These are phyloP conservation scores for Cercospora janseana DNA, from an alignment of 2,329 filamentous ascomycete species.

Conservation along the genomic window DNA sequence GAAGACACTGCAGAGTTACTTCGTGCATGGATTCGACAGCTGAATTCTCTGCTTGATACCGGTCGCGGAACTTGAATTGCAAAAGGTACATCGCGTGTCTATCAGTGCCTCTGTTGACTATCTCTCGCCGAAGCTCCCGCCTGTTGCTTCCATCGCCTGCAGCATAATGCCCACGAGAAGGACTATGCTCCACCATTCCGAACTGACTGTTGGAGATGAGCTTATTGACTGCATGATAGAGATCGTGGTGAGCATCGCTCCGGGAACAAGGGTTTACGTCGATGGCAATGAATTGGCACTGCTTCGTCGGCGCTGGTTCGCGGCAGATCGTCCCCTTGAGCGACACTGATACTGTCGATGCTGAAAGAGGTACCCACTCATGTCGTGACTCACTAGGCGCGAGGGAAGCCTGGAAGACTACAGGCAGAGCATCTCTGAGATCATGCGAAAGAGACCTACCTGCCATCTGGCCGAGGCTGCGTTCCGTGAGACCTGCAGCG, in stretches of 20 bases:
- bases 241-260: conserved; percentile 57
- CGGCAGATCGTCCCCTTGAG: conserved; percentile 71
- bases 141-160: conserved; percentile 40
- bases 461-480: conserved; percentile 29
- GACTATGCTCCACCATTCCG: conserved; percentile 56
- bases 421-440: conserved; percentile 43
- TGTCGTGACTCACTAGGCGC: conserved; percentile 52
- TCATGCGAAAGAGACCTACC: conserved; percentile 25
- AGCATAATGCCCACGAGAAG: conserved; percentile 34
- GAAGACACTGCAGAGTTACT: conserved; percentile 51
- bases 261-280: conserved; percentile 66
- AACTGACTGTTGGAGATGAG: conserved; percentile 77
- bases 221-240: conserved; percentile 77
- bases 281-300: conserved; percentile 76
- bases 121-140: conserved; percentile 44
- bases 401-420: conserved; percentile 66
- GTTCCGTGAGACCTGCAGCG: conserved; percentile 32
- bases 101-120: conserved; percentile 65
- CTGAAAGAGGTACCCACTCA: conserved; percentile 70
- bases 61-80: conserved; percentile 43
- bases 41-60: conserved; percentile 5
- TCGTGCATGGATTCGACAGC: conserved; percentile 25
- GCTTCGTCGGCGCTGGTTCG: conserved; percentile 66
- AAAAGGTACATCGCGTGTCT: conserved; percentile 88
- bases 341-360: conserved; percentile 59